Evolutionary conservation across 768 basidiomycete genomes (phyloP).

Genomic region (Sistotremastrum suecicum): DNA sequence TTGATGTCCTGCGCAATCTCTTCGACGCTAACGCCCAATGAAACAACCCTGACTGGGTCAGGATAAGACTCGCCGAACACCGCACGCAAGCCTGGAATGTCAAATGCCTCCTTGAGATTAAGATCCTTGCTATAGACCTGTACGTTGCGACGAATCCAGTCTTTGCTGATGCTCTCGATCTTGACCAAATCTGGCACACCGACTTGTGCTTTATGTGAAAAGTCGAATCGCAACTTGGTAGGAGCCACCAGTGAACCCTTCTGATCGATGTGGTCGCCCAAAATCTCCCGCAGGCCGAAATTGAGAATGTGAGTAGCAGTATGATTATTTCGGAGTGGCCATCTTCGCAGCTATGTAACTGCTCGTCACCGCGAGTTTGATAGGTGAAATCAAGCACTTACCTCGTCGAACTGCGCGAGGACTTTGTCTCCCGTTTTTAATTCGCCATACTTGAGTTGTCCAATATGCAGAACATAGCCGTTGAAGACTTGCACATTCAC

Average conservation of each 20-base stretch:
- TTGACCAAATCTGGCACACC: conserved; percentile 57
- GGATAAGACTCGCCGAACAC: conserved; percentile 98
- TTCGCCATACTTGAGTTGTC: conserved; percentile 77
- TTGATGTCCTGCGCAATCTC: conserved; percentile 76
- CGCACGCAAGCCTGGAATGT: conserved; percentile 87
- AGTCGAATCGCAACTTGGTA: conserved; percentile 93
- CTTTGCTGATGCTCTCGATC: conserved; percentile 72
- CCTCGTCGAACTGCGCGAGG: conserved; percentile 87
- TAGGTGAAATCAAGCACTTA: conserved; percentile 17
- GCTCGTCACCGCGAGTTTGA: background rate
- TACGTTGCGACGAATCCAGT: conserved; percentile 87
- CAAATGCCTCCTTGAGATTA: conserved; percentile 57
- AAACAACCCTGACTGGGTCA: conserved; percentile 91
- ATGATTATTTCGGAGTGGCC: conserved; percentile 95
- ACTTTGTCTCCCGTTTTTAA: conserved; percentile 70
- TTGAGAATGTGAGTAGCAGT: conserved; percentile 98
- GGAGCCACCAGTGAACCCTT: conserved; percentile 96
- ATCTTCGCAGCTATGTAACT: conserved; percentile 58
- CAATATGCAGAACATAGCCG: conserved; percentile 92
- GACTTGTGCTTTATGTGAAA: conserved; percentile 89
- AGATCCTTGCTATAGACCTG: conserved; percentile 83
- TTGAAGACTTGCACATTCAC: conserved; percentile 87
- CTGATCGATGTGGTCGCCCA: conserved; percentile 97
- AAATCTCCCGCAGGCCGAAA: conserved; percentile 78
- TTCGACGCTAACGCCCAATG: conserved; percentile 76